Conservation (phyloP, 2,329 filamentous ascomycete species). For the Blumeria graminis region DNA sequence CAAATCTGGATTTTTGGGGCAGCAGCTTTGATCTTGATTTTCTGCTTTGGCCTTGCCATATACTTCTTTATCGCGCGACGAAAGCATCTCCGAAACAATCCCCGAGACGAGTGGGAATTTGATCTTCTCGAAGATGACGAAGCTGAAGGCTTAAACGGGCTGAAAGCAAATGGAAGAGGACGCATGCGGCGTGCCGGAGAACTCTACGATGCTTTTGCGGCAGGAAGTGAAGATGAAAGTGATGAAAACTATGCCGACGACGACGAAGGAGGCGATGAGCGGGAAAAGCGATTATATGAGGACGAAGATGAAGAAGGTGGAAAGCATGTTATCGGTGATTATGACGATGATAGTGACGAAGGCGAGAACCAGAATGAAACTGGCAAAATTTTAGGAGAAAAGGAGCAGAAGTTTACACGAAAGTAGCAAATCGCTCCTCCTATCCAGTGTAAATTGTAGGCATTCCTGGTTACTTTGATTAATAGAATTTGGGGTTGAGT, state of each 20-base stretch:
- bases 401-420: background rate
- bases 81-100: slow-evolving; percentile 47
- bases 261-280: slow-evolving; percentile 18
- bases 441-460: too few relatives aligned
- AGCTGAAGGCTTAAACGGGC: slow-evolving; percentile 26
- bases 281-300: slow-evolving; percentile 15
- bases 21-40: slow-evolving; percentile 58
- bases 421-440: too few relatives aligned
- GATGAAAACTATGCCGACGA: slow-evolving; percentile 21
- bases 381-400: too few relatives aligned
- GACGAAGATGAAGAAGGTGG: slow-evolving; percentile 16
- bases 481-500: too few relatives aligned
- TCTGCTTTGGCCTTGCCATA: slow-evolving; percentile 56
- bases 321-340: slow-evolving; percentile 27
- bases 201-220: slow-evolving; percentile 92
- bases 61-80: slow-evolving; percentile 65
- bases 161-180: slow-evolving; percentile 24
- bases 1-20: slow-evolving; percentile 88
- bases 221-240: slow-evolving; percentile 54
- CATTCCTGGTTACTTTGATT: too few relatives aligned
- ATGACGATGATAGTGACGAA: slow-evolving; percentile 18
- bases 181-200: slow-evolving; percentile 48
- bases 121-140: slow-evolving; percentile 77
- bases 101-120: slow-evolving; percentile 75
- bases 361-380: background rate